These are phyloP conservation scores for Pseudogymnoascus sp. DNA, from an alignment of 2,329 filamentous ascomycete genomes.

Conservation along the genomic window DNA sequence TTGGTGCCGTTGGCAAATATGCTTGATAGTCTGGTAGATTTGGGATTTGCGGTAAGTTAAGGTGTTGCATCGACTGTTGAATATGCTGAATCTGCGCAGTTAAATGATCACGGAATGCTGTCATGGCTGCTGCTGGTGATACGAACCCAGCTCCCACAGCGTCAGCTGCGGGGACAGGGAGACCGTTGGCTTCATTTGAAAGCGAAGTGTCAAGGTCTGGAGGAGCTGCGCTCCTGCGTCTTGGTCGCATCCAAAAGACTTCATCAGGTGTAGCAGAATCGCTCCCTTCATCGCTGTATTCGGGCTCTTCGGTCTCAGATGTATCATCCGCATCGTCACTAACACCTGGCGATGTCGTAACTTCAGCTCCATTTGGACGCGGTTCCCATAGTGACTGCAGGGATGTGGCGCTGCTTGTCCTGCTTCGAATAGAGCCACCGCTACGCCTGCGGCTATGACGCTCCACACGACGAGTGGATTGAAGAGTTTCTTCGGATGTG, in stretches of 20 bases:
- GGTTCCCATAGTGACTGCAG: conserved; percentile 59
- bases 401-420: conserved; percentile 58
- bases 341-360: conserved; percentile 29
- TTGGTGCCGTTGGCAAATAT: conserved; percentile 47
- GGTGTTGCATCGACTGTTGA: conserved; percentile 62
- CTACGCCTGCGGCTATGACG: conserved; percentile 59
- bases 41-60: conserved; percentile 51
- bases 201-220: background rate
- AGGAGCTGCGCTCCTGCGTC: conserved; percentile 21
- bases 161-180: conserved; percentile 20
- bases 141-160: conserved; percentile 25
- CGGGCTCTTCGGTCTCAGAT: conserved; percentile 29
- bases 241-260: conserved; percentile 28
- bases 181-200: conserved; percentile 1
- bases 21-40: conserved; percentile 63
- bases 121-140: conserved; percentile 54
- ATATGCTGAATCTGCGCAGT: conserved; percentile 67
- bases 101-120: conserved; percentile 65
- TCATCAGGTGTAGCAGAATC: conserved; percentile 20
- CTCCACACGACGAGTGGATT: conserved; percentile 52
- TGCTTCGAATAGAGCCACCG: conserved; percentile 48
- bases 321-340: conserved; percentile 35
- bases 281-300: conserved; percentile 23
- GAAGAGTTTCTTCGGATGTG: conserved; percentile 53
- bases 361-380: conserved; percentile 35